Evolutionary conservation across 352 stramenopile genomes (phyloP).

Genomic region (Phytopythium litorale): DNA sequence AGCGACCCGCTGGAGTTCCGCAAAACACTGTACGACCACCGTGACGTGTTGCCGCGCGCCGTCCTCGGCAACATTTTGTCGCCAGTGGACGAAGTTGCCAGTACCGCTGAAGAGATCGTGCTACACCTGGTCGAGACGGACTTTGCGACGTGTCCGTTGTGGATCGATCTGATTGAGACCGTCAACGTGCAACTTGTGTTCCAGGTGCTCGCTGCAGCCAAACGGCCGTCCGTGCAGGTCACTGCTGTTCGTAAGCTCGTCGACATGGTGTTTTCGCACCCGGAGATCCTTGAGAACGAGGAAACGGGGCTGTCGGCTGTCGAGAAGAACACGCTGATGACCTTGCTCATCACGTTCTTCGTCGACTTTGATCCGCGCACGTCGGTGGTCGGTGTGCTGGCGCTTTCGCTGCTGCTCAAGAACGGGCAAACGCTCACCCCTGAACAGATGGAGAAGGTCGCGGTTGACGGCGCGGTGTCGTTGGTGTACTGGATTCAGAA

Average conservation of each 20-base stretch:
- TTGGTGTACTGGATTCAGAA: constrained; percentile 86
- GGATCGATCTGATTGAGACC: constrained; percentile 66
- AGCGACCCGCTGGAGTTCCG: constrained; percentile 76
- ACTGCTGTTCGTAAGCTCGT: constrained; percentile 70
- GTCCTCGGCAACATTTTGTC: constrained; percentile 73
- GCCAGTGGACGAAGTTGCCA: constrained; percentile 35
- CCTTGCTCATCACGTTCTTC: constrained; percentile 69
- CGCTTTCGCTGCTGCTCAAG: constrained; percentile 59
- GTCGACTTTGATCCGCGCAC: constrained; percentile 66
- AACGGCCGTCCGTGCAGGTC: constrained; percentile 54
- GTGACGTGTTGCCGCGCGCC: constrained; percentile 34
- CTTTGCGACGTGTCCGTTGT: constrained; percentile 79
- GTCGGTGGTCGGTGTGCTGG: constrained; percentile 69
- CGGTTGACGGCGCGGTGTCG: constrained; percentile 60
- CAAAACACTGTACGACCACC: constrained; percentile 76
- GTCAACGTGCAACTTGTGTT: constrained; percentile 59
- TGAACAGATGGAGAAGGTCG: constrained; percentile 70
- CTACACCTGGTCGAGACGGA: constrained; percentile 76
- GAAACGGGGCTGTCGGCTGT: constrained; percentile 31
- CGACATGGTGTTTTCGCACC: constrained; percentile 67
- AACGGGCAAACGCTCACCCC: constrained; percentile 48
- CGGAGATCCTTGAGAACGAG: constrained; percentile 54
- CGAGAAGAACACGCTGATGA: constrained; percentile 60
- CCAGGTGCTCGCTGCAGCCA: constrained; percentile 48
- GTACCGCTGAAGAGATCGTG: constrained; percentile 68